Evolutionary conservation across 1,284 basidiomycete species (phyloP).

Genomic region (Irpex sp.): DNA sequence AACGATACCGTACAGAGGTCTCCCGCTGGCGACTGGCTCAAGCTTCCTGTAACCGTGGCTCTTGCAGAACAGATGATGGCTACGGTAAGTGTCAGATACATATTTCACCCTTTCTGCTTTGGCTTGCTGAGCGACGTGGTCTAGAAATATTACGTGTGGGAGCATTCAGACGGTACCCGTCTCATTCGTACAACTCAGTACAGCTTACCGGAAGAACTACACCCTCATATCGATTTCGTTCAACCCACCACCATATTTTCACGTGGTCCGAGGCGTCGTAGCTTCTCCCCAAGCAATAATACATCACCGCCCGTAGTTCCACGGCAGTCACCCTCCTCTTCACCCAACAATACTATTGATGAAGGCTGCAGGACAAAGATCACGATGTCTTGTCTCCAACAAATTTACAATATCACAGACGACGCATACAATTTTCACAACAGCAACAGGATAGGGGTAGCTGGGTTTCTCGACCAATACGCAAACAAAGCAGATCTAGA

Average conservation of each 20-base stretch:
- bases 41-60: slow-evolving; percentile 51
- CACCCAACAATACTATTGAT: slow-evolving; percentile 41
- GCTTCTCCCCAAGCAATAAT: too few species aligned
- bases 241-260: slow-evolving; percentile 76
- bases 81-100: slow-evolving; percentile 40
- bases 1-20: slow-evolving; percentile 45
- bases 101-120: background rate
- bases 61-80: slow-evolving; percentile 66
- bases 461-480: slow-evolving; percentile 58
- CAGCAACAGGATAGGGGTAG: slow-evolving; percentile 52
- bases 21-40: slow-evolving; percentile 68
- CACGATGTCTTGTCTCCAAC: slow-evolving; percentile 53
- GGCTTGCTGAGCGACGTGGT: background rate
- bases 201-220: slow-evolving; percentile 58
- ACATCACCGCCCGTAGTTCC: background rate
- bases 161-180: slow-evolving; percentile 47
- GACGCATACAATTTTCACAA: slow-evolving; percentile 43
- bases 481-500: slow-evolving; percentile 51
- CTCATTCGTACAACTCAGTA: slow-evolving; percentile 68
- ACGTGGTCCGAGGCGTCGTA: slow-evolving; percentile 23
- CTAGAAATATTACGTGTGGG: slow-evolving; percentile 63
- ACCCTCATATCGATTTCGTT: slow-evolving; percentile 64
- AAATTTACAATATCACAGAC: slow-evolving; percentile 49
- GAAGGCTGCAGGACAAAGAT: slow-evolving; percentile 47
- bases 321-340: slow-evolving; percentile 12